Base-by-base conservation (phyloP, 345 rosid species). In the Iberis pinnata region DNA sequence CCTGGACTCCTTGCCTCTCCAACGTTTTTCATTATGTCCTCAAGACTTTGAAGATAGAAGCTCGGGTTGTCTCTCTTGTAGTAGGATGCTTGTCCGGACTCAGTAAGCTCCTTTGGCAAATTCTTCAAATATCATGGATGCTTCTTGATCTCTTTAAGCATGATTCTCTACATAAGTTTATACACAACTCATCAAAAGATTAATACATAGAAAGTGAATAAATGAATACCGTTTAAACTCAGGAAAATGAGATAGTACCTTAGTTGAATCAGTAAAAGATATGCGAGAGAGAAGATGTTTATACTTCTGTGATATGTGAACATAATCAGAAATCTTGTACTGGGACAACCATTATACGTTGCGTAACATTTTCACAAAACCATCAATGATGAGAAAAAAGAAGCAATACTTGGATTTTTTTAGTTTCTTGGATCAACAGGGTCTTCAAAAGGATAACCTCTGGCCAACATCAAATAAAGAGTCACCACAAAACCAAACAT, bases 401-500 rank as follows among this genome's bases (percentile, higher is more conserved):
- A n/a, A n/a, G n/a, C n/a, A n/a, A n/a, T 68, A 88, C 97, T 81
- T 88, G 92, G 63, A 88, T 85, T 44, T 95, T 85, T 75, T 81
- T 89, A 83, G 80, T 89, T 85, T 59, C 75, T 79, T 8, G 97
- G 95, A 65, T 89, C 97, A 47, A 71, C 64, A 25, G 80, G 89
- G 71, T 89, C 97, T 63, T 89, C 97, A 63, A 89, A 89, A 16
- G 97, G 97, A 69, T 89, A 89, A 27, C 85, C 92, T 38, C 97
- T 95, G 44, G 85, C 92, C 61, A 89, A 65, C 97, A 89, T 89
- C n/a, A 89, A 92, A 60, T 85, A 89, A 18, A 89, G 87, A 51
- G 95, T 89, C 55, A 88, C 97, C 95, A 47, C 97, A 89, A 9
- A 95, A 89, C 97, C 97, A 89, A 38, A 89, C 87, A 78, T 89